Conservation (phyloP, 1,284 basidiomycete species). For the Sporisorium iseilematis-ciliati region DNA sequence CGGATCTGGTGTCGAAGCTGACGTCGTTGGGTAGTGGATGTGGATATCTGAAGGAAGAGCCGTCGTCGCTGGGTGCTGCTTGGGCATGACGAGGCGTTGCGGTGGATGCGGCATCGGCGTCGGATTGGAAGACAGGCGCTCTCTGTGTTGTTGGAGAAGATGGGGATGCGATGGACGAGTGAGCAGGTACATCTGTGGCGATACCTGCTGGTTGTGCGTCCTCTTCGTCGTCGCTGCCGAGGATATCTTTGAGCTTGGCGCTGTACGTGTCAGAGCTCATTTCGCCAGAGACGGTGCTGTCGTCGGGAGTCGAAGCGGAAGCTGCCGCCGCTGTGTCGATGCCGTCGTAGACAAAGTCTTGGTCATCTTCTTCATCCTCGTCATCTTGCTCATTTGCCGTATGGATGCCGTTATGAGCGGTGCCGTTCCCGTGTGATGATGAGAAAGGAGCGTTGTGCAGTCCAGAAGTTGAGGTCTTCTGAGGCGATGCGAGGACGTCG, state of each 20-base stretch:
- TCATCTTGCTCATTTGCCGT: constrained; percentile 37
- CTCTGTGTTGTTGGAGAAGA: constrained; percentile 30
- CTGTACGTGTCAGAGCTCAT: constrained; percentile 48
- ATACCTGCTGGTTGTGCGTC: not conserved
- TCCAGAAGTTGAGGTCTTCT: not conserved
- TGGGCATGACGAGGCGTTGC: constrained; percentile 16
- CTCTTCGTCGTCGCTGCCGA: constrained; percentile 52
- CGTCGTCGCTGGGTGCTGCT: constrained; percentile 27
- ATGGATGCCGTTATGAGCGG: not conserved
- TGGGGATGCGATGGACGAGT: not conserved
- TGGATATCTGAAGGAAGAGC: constrained; percentile 39
- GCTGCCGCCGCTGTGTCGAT: constrained; percentile 71
- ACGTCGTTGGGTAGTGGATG: constrained; percentile 32
- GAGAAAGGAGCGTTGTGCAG: constrained; percentile 6
- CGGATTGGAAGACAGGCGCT: not conserved
- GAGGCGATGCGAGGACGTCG: constrained; percentile 30
- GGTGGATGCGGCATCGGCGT: constrained; percentile 24
- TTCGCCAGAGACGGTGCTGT: constrained; percentile 26
- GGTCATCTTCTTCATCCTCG: constrained; percentile 74
- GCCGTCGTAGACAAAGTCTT: constrained; percentile 79
- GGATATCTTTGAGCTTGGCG: constrained; percentile 52
- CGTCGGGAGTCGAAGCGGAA: constrained; percentile 19
- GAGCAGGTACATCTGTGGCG: not conserved
- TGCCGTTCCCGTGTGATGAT: constrained; percentile 9
- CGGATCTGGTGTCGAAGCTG: constrained; percentile 44